These are phyloP conservation scores for Melastoma malabathricum DNA, from an alignment of 345 rosid species.

Conservation along the genomic window DNA sequence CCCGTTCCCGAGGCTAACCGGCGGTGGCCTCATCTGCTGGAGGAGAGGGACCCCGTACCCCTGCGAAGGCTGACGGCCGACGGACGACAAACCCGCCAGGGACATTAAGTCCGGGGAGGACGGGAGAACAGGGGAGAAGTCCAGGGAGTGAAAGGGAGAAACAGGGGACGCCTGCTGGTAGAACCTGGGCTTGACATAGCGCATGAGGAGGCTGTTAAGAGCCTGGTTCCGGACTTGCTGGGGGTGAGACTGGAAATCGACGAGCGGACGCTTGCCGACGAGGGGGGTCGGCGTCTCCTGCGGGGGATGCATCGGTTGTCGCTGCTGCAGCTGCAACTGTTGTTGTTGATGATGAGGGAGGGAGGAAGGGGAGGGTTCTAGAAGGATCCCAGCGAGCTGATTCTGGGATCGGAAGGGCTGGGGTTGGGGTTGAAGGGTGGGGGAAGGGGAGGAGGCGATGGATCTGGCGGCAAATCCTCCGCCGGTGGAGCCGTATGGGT, in stretches of 20 bases:
- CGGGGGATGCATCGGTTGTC: conserved; percentile 19
- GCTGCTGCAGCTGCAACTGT: no score
- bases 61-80: conserved; percentile 22
- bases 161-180: conserved; percentile 33
- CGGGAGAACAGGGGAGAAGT: conserved; percentile 19
- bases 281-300: conserved; percentile 14
- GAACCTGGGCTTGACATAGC: conserved; percentile 66
- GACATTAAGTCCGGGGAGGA: conserved; percentile 11
- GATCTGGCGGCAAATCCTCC: conserved; percentile 39
- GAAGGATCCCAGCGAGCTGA: conserved; percentile 46
- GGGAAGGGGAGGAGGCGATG: conserved; percentile 14
- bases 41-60: conserved; percentile 43
- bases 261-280: conserved; percentile 56
- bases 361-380: conserved; percentile 39
- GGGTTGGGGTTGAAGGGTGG: conserved; percentile 15
- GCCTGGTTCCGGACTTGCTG: conserved; percentile 25
- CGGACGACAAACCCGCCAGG: conserved; percentile 8
- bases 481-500: conserved; percentile 30
- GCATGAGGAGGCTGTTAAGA: conserved; percentile 31
- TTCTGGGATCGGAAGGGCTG: conserved; percentile 31
- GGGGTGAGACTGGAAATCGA: conserved; percentile 46
- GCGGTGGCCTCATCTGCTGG: conserved; percentile 30
- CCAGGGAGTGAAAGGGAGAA: conserved; percentile 29
- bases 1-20: conserved; percentile 5
- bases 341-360: conserved; percentile 15